A percentile compares a stretch with the other conserved stretches of the same genome.
Conservation (phyloP, 805 yeast species). For the Scheffersomyces ergatensis region DNA sequence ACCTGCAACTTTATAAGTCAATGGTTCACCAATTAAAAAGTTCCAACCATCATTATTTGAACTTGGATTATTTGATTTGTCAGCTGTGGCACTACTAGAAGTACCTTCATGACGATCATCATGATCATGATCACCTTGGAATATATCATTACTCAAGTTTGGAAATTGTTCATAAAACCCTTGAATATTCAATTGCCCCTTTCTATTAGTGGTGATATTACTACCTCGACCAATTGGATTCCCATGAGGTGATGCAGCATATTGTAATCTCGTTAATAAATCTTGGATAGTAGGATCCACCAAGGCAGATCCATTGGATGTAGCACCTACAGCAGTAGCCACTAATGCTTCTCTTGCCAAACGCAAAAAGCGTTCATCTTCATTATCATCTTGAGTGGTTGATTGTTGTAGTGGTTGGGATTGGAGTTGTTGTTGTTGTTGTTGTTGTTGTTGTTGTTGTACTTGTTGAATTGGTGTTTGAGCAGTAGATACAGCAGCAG, state of each 20-base stretch:
- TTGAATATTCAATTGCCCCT: constrained; percentile 42
- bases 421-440: not conserved
- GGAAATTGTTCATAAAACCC: constrained; percentile 42
- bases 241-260: constrained; percentile 59
- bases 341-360: constrained; percentile 63
- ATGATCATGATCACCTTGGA: constrained; percentile 10
- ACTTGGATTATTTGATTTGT: constrained; percentile 7
- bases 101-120: not conserved
- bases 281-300: constrained; percentile 66
- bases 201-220: constrained; percentile 31
- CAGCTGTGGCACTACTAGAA: not conserved
- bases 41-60: constrained; percentile 29
- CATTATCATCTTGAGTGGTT: constrained; percentile 18
- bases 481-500: too few species aligned
- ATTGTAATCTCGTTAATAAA: constrained; percentile 56
- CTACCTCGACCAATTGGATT: constrained; percentile 39
- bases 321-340: constrained; percentile 45
- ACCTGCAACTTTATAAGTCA: not conserved
- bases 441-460: not conserved
- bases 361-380: constrained; percentile 53
- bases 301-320: constrained; percentile 17
- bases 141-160: constrained; percentile 40
- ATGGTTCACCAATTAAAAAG: constrained; percentile 23
- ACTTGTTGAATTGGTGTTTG: not conserved
- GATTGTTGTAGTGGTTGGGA: not conserved